These are phyloP conservation scores for Aegilops tauschii DNA, from an alignment of 176 grass and related monocot genomes.

Conservation along the genomic window DNA sequence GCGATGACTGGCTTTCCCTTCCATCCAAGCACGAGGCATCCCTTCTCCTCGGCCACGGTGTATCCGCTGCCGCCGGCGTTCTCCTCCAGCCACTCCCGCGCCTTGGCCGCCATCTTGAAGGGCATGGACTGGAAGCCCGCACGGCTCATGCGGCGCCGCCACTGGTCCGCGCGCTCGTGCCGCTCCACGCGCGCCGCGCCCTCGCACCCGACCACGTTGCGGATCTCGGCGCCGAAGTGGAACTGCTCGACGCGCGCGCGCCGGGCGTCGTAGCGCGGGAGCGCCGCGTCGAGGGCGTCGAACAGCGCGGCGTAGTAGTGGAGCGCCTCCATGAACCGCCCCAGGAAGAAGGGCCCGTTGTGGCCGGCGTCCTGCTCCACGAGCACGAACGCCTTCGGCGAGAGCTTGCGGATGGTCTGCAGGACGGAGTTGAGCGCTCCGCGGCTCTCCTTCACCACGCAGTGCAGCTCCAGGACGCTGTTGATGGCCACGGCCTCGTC, in stretches of 20 bases:
- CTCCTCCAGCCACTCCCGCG: slow-evolving; percentile 53
- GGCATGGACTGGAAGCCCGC: slow-evolving; percentile 62
- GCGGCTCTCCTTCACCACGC: slow-evolving; percentile 76
- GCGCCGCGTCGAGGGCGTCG: slow-evolving; percentile 61
- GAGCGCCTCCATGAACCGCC: slow-evolving; percentile 76
- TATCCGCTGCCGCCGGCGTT: slow-evolving; percentile 46
- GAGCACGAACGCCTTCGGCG: slow-evolving; percentile 52
- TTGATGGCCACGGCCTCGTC: slow-evolving; percentile 53
- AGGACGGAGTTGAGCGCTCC: slow-evolving; percentile 68
- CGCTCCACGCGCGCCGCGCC: slow-evolving; percentile 70
- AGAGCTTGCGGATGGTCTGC: slow-evolving; percentile 50
- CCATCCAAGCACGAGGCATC: slow-evolving; percentile 63
- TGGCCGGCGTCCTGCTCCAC: slow-evolving; percentile 77
- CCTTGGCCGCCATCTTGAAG: slow-evolving; percentile 52
- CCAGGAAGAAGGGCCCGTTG: slow-evolving; percentile 75
- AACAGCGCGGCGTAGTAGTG: slow-evolving; percentile 81
- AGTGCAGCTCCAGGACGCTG: slow-evolving; percentile 69
- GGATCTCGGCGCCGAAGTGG: slow-evolving; percentile 69
- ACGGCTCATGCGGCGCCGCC: slow-evolving; percentile 68
- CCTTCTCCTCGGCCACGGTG: slow-evolving; percentile 74
- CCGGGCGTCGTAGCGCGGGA: slow-evolving; percentile 60
- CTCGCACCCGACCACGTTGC: slow-evolving; percentile 79
- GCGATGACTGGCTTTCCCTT: slow-evolving; percentile 67
- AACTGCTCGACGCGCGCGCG: slow-evolving; percentile 68
- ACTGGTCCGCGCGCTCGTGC: slow-evolving; percentile 81